phyloP scores from a whole-genome alignment of 2,329 filamentous ascomycete species.

The Aspergillus bombycis region DNA sequence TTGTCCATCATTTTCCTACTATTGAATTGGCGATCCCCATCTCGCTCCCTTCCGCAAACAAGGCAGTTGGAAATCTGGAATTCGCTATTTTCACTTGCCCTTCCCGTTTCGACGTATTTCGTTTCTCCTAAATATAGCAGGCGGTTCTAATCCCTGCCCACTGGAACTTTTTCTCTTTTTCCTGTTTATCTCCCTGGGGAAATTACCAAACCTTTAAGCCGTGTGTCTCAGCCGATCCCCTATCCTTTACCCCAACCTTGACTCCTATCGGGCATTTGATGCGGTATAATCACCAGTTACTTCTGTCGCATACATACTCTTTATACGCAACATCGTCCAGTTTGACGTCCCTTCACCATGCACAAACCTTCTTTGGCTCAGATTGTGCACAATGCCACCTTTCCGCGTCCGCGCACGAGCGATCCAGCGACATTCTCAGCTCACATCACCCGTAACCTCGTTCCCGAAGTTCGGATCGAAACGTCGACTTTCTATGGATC shows the following conservation, averaged over 20 bases:
- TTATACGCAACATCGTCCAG: background rate
- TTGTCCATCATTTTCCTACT: slow-evolving; percentile 14
- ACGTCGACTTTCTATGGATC: slow-evolving; percentile 67
- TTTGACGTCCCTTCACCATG: slow-evolving; percentile 48
- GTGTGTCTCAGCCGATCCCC: slow-evolving; percentile 3
- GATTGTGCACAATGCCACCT: slow-evolving; percentile 62
- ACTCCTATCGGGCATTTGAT: background rate
- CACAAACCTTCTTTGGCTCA: slow-evolving; percentile 63
- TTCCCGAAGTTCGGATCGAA: slow-evolving; percentile 67
- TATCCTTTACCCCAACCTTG: background rate
- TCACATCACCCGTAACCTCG: slow-evolving; percentile 64
- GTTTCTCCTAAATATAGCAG: slow-evolving; percentile 21
- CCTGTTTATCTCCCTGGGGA: slow-evolving; percentile 1
- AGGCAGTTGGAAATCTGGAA: slow-evolving; percentile 8
- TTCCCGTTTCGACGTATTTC: slow-evolving; percentile 3
- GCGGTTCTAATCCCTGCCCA: slow-evolving; percentile 15
- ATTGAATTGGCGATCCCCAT: slow-evolving; percentile 22
- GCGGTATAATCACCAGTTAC: background rate
- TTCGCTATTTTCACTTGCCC: slow-evolving; percentile 10
- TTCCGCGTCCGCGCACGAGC: slow-evolving; percentile 58
- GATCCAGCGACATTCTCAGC: slow-evolving; percentile 63
- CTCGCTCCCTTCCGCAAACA: slow-evolving; percentile 17
- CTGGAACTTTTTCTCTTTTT: slow-evolving; percentile 11
- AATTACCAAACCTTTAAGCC: background rate
- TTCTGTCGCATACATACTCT: background rate